Evolutionary conservation across 805 yeast species (phyloP).

Genomic region (Pichia exigua): DNA sequence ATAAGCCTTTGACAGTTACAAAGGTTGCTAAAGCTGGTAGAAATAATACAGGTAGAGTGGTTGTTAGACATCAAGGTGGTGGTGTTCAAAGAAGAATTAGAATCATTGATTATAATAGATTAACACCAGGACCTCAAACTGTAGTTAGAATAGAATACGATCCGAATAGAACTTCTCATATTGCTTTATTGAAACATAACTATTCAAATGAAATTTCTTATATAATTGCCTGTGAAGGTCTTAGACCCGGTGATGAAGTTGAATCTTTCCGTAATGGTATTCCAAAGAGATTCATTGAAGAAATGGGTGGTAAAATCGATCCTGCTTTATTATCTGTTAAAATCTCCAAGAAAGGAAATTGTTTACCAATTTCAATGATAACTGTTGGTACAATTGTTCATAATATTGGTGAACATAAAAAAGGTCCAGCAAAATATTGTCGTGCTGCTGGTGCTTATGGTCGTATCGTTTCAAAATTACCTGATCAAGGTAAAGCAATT

Average conservation of each 20-base stretch:
- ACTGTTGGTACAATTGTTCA: constrained; percentile 93
- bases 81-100: constrained; percentile 89
- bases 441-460: constrained; percentile 95
- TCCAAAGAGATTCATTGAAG: constrained; percentile 61
- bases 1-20: constrained; percentile 64
- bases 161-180: constrained; percentile 89
- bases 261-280: constrained; percentile 88
- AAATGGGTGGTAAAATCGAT: constrained; percentile 88
- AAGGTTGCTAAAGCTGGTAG: constrained; percentile 78
- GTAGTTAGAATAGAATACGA: constrained; percentile 91
- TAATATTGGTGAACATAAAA: constrained; percentile 69
- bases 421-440: constrained; percentile 82
- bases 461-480: constrained; percentile 71
- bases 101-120: constrained; percentile 67
- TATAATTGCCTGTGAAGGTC: constrained; percentile 85
- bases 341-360: constrained; percentile 88
- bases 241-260: constrained; percentile 86
- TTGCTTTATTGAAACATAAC: constrained; percentile 64
- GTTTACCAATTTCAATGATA: constrained; percentile 84
- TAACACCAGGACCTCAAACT: constrained; percentile 59
- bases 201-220: constrained; percentile 61
- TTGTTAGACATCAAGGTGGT: constrained; percentile 94
- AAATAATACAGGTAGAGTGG: constrained; percentile 79
- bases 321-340: constrained; percentile 84
- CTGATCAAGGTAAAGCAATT: constrained; percentile 62